Base-by-base conservation (phyloP, 2,329 filamentous ascomycete species). In the Thermoascus crustaceus region DNA sequence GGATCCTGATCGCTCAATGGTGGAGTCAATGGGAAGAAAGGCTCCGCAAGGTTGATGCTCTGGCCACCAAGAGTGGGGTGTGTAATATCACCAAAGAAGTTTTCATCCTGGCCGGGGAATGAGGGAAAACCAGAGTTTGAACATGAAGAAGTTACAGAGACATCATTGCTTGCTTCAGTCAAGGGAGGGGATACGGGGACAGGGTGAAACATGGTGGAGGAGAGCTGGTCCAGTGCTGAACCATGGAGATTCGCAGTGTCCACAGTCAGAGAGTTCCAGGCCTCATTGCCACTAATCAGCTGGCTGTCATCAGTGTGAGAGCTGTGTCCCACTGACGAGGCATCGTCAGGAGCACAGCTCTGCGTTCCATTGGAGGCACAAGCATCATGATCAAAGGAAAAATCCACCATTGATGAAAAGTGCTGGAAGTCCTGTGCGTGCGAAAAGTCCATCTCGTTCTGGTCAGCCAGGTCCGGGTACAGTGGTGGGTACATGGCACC, bases 151-250 rank as follows among this genome's bases (percentile, higher is more conserved):
- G 58, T 57, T 37, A 61, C 53, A 44, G 60, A 57, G 38, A 61
- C 43, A 42, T 63, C 60, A 55, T 62, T 58, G 43, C 57, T 61
- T 23, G 56, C 54, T 41, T 66, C 62, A 10, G 60, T 64, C 46
- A 64, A 44, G 19, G 62, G 61, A 32, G 62, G 62, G 36, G 61
- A 64, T 36, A 63, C 58, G 13, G 62, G 61, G 16, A 58, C 50
- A n/a, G 57, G 47, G 42, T 54, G 53, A 42, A 61, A 61, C 37
- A 60, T 43, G 40, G 49, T 50, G 18, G 57, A 49, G 20, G 52
- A 49, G 30, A 58, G 50, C 25, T 61, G 58, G 26, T 58, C 58
- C 45, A 61, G 44, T 21, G 52, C 43, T 29, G 57, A 52, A 47
- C 53, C 50, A 32, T 55, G 51, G 48, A 58, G 58, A 27, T 53